Conservation (phyloP, 805 yeast genomes). For the Pichia californica region DNA sequence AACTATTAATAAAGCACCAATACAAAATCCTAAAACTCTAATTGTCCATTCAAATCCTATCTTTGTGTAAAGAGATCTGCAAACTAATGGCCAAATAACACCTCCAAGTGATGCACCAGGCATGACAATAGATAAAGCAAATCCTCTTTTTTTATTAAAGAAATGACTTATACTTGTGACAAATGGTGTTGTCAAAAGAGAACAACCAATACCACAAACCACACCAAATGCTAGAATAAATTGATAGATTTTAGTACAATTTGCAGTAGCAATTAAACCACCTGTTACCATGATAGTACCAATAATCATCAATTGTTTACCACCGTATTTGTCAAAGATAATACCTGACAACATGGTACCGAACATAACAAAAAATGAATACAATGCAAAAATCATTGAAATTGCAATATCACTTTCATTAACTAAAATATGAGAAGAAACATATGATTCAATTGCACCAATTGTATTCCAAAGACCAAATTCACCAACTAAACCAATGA, state of each 20-base stretch:
- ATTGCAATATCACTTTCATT: slow-evolving; percentile 38
- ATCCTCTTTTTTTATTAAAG: slow-evolving; percentile 50
- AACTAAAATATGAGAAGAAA: slow-evolving; percentile 45
- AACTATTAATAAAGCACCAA: slow-evolving; percentile 25
- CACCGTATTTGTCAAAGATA: slow-evolving; percentile 41
- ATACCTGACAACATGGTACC: slow-evolving; percentile 38
- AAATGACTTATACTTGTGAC: slow-evolving; percentile 55
- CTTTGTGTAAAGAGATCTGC: slow-evolving; percentile 41
- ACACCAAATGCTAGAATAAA: slow-evolving; percentile 48
- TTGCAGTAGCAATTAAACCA: slow-evolving; percentile 41
- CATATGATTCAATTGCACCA: slow-evolving; percentile 63
- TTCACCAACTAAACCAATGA: slow-evolving; percentile 48
- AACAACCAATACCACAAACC: slow-evolving; percentile 39
- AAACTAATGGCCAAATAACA: slow-evolving; percentile 46
- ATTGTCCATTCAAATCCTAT: slow-evolving; percentile 60
- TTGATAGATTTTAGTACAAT: slow-evolving; percentile 39
- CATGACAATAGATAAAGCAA: slow-evolving; percentile 56
- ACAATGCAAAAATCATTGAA: slow-evolving; percentile 69
- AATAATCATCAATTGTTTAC: slow-evolving; percentile 30
- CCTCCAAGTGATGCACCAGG: slow-evolving; percentile 57
- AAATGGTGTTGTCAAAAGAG: slow-evolving; percentile 37
- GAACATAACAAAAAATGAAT: slow-evolving; percentile 35
- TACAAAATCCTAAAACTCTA: slow-evolving; percentile 44
- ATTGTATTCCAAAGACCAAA: slow-evolving; percentile 63
- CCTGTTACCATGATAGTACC: slow-evolving; percentile 33